Evolutionary conservation across 768 basidiomycete species (phyloP), one percentile per base, ranked within the genome.

Genomic region (Cystobasidium onofrii): DNA sequence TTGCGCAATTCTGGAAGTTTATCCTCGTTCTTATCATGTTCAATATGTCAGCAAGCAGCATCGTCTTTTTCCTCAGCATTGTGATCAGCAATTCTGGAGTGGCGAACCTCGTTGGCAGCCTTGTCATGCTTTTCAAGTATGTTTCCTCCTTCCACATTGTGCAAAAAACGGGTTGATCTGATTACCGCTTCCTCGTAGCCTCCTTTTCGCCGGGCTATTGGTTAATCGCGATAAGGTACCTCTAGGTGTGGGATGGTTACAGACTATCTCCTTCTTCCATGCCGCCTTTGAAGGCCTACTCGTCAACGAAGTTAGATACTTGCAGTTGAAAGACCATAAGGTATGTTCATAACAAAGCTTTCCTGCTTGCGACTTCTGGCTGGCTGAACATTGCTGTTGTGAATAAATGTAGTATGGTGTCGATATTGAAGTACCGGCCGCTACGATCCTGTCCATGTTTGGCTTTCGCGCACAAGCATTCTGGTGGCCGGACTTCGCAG

Each of bases 51-150:
- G 94, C 96, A 0, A 92, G 94, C 33, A 91, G 89, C 79, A 89
- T 95, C 46, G 90, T 98, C 25, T 83, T 99, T 3, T 86, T 92
- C 81, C 84, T 99, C 41, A 94, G 92, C 27, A 91, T 98, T 73
- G 87, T 90, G 0, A 90, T 96, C 77, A 86, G 88, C 65, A 91
- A 88, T 80, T 88, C 87, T 39, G 88, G 91, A 67, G 88, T 99
- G 33, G 95, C 94, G 1, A 95, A 90, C 79, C 83, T 98, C 73
- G 86, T 92, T n/a, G 96, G 95, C 34, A 96, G 92, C 1, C 81
- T 98, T 74, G 86, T 96, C 77, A 97, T 99, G 95, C 84, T 99
- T 65, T 97, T 94, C 87, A 99, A 99, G 94, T 97, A 77, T 80
- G 92, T 85, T 0, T 6, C 55, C 2, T 73, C 63, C 23, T 73